These are phyloP conservation scores for Scorias spongiosa DNA, from an alignment of 2,329 filamentous ascomycete genomes.

Conservation along the genomic window DNA sequence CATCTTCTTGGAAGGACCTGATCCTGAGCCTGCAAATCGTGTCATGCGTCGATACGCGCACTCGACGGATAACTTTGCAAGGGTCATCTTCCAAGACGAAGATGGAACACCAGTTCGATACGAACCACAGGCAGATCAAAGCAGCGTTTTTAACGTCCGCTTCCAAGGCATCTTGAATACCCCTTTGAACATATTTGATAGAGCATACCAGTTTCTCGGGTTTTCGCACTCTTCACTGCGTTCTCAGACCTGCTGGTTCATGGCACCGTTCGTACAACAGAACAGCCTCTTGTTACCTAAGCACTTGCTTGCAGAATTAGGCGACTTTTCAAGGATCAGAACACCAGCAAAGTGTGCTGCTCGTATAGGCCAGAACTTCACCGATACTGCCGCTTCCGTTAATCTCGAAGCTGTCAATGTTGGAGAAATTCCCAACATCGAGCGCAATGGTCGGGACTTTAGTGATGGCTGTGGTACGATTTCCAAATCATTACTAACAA, in stretches of 20 bases:
- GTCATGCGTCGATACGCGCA: conserved; percentile 51
- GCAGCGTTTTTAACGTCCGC: conserved; percentile 38
- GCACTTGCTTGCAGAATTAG: conserved; percentile 30
- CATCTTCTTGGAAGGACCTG: conserved; percentile 29
- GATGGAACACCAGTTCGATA: conserved; percentile 49
- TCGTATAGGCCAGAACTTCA: conserved; percentile 51
- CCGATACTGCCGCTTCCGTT: conserved; percentile 55
- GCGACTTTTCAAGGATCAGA: conserved; percentile 36
- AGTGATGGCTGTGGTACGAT: conserved; percentile 70
- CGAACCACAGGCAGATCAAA: conserved; percentile 35
- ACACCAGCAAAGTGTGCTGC: conserved; percentile 44
- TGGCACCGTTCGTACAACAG: conserved; percentile 26
- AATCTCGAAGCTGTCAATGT: conserved; percentile 25
- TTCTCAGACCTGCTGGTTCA: conserved; percentile 55
- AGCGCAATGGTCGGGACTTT: conserved; percentile 45
- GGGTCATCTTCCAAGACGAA: conserved; percentile 62
- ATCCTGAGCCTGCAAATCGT: conserved; percentile 51
- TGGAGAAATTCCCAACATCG: conserved; percentile 36
- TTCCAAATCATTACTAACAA: conserved; percentile 42
- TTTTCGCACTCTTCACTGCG: conserved; percentile 69
- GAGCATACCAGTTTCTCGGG: conserved; percentile 51
- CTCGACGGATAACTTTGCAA: conserved; percentile 48
- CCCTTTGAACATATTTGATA: conserved; percentile 49
- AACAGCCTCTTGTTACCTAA: conserved; percentile 20
- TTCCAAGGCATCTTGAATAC: conserved; percentile 45